phyloP scores from a whole-genome alignment of 208 protist genomes.

The Leptomonas seymouri region DNA sequence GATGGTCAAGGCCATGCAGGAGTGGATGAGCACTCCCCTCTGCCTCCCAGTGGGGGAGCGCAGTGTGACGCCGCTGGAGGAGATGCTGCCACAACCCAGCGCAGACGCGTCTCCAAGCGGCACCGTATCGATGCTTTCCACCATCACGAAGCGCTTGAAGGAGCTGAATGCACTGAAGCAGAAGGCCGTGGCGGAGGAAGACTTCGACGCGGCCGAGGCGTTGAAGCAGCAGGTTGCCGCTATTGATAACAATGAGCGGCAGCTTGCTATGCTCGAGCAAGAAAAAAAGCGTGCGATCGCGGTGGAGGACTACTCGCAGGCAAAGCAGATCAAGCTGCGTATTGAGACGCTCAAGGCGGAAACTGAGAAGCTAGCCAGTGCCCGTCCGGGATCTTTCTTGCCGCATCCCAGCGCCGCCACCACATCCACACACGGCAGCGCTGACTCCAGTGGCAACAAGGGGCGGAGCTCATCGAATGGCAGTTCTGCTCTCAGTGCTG shows the following conservation, averaged over 20 bases:
- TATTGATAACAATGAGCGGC: constrained; percentile 41
- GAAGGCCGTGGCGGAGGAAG: constrained; percentile 77
- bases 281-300: constrained; percentile 74
- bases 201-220: constrained; percentile 84
- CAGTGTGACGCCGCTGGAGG: constrained; percentile 62
- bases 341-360: constrained; percentile 62
- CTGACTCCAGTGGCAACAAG: neutral
- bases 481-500: neutral
- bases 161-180: constrained; percentile 65
- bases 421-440: neutral
- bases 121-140: constrained; percentile 21
- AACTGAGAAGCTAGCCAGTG: constrained; percentile 10
- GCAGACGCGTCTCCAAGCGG: constrained; percentile 32
- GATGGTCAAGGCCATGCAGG: constrained; percentile 44
- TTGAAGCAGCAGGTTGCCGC: constrained; percentile 67
- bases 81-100: constrained; percentile 69
- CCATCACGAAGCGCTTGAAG: constrained; percentile 29
- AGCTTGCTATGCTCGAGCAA: constrained; percentile 65
- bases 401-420: neutral
- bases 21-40: constrained; percentile 29
- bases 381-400: neutral
- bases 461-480: neutral
- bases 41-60: constrained; percentile 59
- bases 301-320: constrained; percentile 76
- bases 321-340: constrained; percentile 79